Base-by-base conservation (phyloP, 202 grass and related monocot species). In the Zoysia matrella region DNA sequence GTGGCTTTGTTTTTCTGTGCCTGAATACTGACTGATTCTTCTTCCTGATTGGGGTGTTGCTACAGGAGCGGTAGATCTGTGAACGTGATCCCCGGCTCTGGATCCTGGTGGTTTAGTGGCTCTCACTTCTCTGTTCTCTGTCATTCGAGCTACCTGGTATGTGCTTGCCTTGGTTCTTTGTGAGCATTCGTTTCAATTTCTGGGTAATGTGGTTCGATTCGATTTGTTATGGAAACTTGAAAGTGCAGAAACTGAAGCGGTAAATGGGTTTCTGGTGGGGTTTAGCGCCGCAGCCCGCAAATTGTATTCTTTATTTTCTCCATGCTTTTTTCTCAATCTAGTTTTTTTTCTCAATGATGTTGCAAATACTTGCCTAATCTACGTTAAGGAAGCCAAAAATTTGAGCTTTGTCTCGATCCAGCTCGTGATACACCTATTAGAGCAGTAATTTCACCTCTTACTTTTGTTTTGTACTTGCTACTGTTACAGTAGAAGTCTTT, bases 41-140 rank as follows among this genome's bases (percentile, higher is more conserved):
- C 42, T 22, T 74, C 64, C 65, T 66, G 48, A 18, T 60, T 40
- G 53, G 76, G 47, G 8, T 71, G 49, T 7, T 10, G 63, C 30
- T 75, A 70, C 79, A 89, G 74, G 68, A 70, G 47, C 40, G 68
- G 83, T 65, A 75, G 88, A 90, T 90, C 88, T 79, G 84, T 72
- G 10, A 3, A 47, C 42, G 65, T 18, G 15, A 86, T 56, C 10
- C 51, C 73, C 41, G 7, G 5, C 64, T 52, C 15, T 47, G 69
- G 44, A 71, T 83, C 74, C 70, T 71, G 62, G 12, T 43, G 74
- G 75, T 75, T 74, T 60, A 44, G 47, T 44, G 74, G 55, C 2
- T 52, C 40, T 69, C 11, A 11, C 22, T 22, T 22, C 22, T 22
- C 22, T 22, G 22, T 22, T 22, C 22, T 22, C 22, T 22, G 36